Conservation (phyloP, 331 rosid genomes). For the Malus hybrid region DNA sequence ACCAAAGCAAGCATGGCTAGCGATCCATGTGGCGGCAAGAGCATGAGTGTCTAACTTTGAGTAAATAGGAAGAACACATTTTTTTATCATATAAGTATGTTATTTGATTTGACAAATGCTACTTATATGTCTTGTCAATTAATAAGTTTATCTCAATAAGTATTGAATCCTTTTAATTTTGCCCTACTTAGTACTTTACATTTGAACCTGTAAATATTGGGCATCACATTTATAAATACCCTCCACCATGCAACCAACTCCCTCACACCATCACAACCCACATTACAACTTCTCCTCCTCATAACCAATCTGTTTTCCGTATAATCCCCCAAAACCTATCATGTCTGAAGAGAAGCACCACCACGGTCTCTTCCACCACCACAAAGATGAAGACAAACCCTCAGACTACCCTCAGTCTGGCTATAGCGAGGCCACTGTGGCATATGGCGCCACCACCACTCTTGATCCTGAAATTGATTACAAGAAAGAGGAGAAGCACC, state of each 20-base stretch:
- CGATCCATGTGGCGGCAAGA: not conserved
- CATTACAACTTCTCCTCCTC: not conserved
- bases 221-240: not conserved
- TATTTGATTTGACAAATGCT: accelerated
- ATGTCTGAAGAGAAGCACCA: conserved; percentile 55
- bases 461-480: conserved; percentile 18
- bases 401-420: conserved; percentile 3
- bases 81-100: no score
- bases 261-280: not conserved
- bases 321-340: not conserved
- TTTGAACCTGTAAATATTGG: not conserved
- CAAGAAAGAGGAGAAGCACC: conserved; percentile 65
- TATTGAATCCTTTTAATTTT: not conserved
- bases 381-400: conserved; percentile 35
- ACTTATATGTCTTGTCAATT: not conserved
- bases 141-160: not conserved
- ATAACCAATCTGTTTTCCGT: not conserved
- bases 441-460: not conserved
- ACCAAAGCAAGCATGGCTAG: not conserved
- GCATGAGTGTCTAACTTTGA: no score
- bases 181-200: not conserved
- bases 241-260: not conserved
- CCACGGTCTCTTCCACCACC: conserved; percentile 46
- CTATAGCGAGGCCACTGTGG: not conserved
- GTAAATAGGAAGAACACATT: no score